phyloP scores from a whole-genome alignment of 768 basidiomycete genomes.

The Tricholoma hemisulphureum region DNA sequence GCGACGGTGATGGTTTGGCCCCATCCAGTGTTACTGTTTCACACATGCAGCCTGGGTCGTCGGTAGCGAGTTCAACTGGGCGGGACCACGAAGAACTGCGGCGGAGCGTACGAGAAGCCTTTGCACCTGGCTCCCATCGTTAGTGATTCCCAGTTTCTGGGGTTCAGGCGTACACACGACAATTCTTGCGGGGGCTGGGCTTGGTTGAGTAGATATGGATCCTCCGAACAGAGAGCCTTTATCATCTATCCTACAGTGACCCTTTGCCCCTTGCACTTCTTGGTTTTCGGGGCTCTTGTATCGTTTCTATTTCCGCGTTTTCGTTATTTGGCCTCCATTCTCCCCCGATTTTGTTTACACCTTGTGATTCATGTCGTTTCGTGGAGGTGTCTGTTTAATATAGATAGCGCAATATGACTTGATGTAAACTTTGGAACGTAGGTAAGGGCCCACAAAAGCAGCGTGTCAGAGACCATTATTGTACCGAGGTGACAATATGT shows the following conservation, averaged over 20 bases:
- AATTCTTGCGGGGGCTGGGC: neutral
- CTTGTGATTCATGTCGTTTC: neutral
- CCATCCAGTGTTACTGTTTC: slow-evolving; percentile 63
- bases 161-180: neutral
- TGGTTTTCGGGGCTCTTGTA: slow-evolving; percentile 19
- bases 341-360: slow-evolving; percentile 1
- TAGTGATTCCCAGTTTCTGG: slow-evolving; percentile 22
- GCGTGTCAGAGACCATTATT: too few relatives aligned
- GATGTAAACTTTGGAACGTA: neutral
- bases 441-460: too few relatives aligned
- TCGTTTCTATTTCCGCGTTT: slow-evolving; percentile 5
- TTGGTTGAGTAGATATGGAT: slow-evolving; percentile 6
- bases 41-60: slow-evolving; percentile 69
- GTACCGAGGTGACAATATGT: too few relatives aligned
- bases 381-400: neutral
- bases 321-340: slow-evolving; percentile 9
- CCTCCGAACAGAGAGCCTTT: slow-evolving; percentile 8
- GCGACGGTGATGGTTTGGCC: slow-evolving; percentile 58
- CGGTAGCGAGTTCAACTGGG: slow-evolving; percentile 57
- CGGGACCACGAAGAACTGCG: slow-evolving; percentile 79
- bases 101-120: slow-evolving; percentile 80
- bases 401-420: slow-evolving; percentile 8
- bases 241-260: neutral
- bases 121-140: slow-evolving; percentile 63
- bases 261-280: slow-evolving; percentile 4